phyloP scores from a whole-genome alignment of 352 stramenopile species.

The Phytophthora fragariaefolia region DNA sequence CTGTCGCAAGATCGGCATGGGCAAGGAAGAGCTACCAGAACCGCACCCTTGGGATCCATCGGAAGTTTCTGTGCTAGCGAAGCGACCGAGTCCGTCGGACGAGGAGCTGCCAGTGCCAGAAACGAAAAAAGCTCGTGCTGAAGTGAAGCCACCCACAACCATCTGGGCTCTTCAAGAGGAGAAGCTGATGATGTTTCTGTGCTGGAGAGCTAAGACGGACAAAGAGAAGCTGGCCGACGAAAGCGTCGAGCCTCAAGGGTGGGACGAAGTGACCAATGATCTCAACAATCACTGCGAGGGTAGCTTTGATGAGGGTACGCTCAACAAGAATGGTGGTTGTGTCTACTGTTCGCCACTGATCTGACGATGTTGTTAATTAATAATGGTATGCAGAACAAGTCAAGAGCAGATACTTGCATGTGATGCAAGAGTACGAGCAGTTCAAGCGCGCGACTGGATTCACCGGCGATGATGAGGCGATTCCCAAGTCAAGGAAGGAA shows the following conservation, averaged over 20 bases:
- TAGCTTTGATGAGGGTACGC: constrained; percentile 21
- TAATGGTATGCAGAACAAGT: constrained; percentile 31
- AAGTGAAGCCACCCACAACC: neutral
- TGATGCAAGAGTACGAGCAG: constrained; percentile 33
- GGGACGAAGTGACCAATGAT: constrained; percentile 26
- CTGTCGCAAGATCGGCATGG: constrained; percentile 25
- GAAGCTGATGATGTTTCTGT: constrained; percentile 38
- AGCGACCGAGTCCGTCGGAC: constrained; percentile 7
- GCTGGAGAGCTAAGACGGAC: constrained; percentile 29
- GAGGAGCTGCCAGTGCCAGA: neutral
- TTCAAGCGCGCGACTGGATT: constrained; percentile 36
- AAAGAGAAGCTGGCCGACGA: constrained; percentile 22
- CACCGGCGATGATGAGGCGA: constrained; percentile 10
- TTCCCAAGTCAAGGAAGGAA: constrained; percentile 14
- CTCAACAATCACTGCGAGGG: constrained; percentile 33
- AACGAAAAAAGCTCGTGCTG: constrained; percentile 8
- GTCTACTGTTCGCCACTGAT: neutral
- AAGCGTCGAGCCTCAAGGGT: constrained; percentile 25
- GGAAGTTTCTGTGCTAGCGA: neutral
- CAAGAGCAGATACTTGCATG: constrained; percentile 35
- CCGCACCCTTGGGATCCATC: neutral
- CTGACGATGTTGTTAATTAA: neutral
- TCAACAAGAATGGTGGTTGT: neutral
- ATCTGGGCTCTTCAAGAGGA: constrained; percentile 23
- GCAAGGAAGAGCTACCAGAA: constrained; percentile 13